These are phyloP conservation scores for Xylaria sp. DNA, from an alignment of 2,329 filamentous ascomycete species.

Conservation along the genomic window DNA sequence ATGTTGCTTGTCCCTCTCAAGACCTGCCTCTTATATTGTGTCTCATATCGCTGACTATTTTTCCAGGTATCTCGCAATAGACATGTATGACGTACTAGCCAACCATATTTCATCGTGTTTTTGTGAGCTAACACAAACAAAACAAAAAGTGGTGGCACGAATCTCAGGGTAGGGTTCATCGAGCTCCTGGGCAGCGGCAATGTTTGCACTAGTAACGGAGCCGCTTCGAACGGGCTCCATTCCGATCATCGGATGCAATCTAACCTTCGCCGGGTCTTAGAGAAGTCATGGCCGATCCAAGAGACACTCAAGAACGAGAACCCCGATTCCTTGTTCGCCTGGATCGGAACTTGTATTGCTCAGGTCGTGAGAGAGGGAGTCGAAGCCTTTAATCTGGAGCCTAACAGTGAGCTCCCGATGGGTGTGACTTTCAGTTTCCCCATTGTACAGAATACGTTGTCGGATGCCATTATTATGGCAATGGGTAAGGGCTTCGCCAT, in stretches of 20 bases:
- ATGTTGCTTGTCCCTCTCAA: conserved; percentile 46
- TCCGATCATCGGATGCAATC: conserved; percentile 36
- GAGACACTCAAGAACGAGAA: conserved; percentile 80
- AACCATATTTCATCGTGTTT: neutral
- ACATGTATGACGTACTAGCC: conserved; percentile 65
- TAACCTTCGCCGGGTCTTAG: conserved; percentile 68
- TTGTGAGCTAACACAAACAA: neutral
- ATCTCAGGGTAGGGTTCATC: conserved; percentile 75
- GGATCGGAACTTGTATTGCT: conserved; percentile 83
- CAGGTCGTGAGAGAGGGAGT: conserved; percentile 73
- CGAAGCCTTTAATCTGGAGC: conserved; percentile 55
- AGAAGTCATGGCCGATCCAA: conserved; percentile 79
- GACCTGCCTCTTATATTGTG: neutral
- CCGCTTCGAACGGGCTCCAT: conserved; percentile 26
- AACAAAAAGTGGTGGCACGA: conserved; percentile 68
- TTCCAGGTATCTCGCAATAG: conserved; percentile 69
- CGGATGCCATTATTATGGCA: conserved; percentile 71
- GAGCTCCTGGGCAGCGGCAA: conserved; percentile 62
- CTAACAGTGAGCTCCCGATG: conserved; percentile 64
- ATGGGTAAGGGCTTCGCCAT: conserved; percentile 78
- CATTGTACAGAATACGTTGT: conserved; percentile 72
- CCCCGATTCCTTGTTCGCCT: conserved; percentile 79
- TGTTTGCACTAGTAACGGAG: conserved; percentile 28
- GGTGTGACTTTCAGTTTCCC: conserved; percentile 79
- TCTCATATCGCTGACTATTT: conserved; percentile 35